Conservation (phyloP, 176 grass and related monocot species). For the Pontederia crassipes region DNA sequence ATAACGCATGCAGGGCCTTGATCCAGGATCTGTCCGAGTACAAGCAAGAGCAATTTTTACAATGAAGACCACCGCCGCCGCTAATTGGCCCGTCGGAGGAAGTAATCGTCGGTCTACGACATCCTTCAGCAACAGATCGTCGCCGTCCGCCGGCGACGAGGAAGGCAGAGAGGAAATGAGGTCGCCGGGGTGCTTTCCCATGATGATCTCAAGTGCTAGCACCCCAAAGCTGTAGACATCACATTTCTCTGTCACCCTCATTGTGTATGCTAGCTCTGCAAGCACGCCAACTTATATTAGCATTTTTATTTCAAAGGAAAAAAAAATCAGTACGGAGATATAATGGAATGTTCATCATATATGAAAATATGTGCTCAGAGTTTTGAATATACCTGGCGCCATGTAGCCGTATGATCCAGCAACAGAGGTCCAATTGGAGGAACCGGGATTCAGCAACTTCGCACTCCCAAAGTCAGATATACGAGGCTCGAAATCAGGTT, state of each 20-base stretch:
- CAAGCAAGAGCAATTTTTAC: constrained; percentile 49
- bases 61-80: constrained; percentile 46
- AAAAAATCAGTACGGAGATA: too few relatives aligned
- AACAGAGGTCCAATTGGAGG: constrained; percentile 10
- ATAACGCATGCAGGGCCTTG: constrained; percentile 46
- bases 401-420: constrained; percentile 16
- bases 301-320: too few relatives aligned
- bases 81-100: constrained; percentile 36
- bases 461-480: constrained; percentile 16
- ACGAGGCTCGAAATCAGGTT: constrained; percentile 7
- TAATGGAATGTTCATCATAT: too few relatives aligned
- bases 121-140: constrained; percentile 5
- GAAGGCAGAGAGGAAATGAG: constrained; percentile 1
- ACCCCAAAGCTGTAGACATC: constrained; percentile 85
- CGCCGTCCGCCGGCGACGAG: not conserved
- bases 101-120: constrained; percentile 1
- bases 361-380: too few relatives aligned
- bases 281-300: not conserved
- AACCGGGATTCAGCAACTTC: not conserved
- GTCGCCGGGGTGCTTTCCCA: constrained; percentile 48
- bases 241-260: constrained; percentile 73
- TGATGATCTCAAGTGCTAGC: constrained; percentile 56
- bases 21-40: constrained; percentile 35
- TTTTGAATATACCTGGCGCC: constrained; percentile 3
- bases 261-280: constrained; percentile 80